Evolutionary conservation across 148 eudicot species (phyloP).

Genomic region (Nepenthes gracilis): DNA sequence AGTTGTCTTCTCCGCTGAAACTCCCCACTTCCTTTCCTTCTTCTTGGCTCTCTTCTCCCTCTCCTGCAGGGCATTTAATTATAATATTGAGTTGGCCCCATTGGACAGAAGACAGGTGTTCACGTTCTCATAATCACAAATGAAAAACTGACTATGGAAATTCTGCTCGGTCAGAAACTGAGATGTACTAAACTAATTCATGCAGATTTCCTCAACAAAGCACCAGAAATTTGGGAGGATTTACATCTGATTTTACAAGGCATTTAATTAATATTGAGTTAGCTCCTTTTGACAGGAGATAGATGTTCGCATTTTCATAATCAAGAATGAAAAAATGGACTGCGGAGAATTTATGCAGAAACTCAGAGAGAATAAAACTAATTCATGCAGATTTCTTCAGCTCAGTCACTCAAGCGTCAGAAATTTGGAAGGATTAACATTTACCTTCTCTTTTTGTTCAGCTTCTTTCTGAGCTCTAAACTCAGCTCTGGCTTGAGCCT

Average conservation of each 20-base stretch:
- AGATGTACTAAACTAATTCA: not conserved
- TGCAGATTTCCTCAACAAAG: not conserved
- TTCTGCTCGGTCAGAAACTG: no score
- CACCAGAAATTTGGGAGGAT: not conserved
- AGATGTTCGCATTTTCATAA: no score
- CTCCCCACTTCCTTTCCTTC: slow-evolving; percentile 63
- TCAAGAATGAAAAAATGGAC: no score
- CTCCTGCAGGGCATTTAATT: slow-evolving; percentile 36
- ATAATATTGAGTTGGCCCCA: no score
- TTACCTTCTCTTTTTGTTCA: slow-evolving; percentile 78
- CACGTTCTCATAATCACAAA: not conserved
- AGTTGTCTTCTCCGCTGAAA: slow-evolving; percentile 14
- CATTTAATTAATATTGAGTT: no score
- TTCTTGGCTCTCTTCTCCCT: slow-evolving; percentile 76
- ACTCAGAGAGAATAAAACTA: not conserved
- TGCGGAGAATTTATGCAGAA: no score
- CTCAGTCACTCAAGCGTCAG: not conserved
- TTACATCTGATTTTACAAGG: not conserved
- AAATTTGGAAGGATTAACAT: not conserved
- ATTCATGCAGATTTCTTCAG: not conserved
- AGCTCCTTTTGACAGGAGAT: no score
- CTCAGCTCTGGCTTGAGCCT: slow-evolving; percentile 69
- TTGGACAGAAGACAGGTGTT: not conserved
- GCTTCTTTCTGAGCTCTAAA: slow-evolving; percentile 69
- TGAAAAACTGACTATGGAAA: no score